phyloP scores from a whole-genome alignment of 2,329 filamentous ascomycete genomes.

The Alternaria sp. region DNA sequence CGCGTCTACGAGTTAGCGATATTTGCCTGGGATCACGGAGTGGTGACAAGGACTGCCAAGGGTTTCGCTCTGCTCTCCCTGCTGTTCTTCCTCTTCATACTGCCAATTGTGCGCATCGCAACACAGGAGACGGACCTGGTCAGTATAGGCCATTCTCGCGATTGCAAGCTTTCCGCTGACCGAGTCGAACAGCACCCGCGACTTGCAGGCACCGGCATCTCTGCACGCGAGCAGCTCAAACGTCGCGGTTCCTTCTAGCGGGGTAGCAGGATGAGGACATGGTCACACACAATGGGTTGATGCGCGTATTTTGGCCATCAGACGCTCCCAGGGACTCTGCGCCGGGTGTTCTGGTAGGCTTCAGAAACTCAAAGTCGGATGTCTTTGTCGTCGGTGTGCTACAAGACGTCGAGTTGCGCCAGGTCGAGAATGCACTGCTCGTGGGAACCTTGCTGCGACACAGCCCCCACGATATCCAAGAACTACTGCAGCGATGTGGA shows the following conservation, averaged over 20 bases:
- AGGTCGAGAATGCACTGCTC: conserved; percentile 87
- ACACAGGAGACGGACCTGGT: conserved; percentile 81
- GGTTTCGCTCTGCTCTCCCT: conserved; percentile 83
- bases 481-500: conserved; percentile 86
- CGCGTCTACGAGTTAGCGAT: conserved; percentile 95
- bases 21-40: conserved; percentile 98
- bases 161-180: neutral
- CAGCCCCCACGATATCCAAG: conserved; percentile 78
- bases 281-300: conserved; percentile 79
- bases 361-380: conserved; percentile 91
- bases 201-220: conserved; percentile 79
- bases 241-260: conserved; percentile 90
- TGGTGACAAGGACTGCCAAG: conserved; percentile 86
- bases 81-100: conserved; percentile 82
- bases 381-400: conserved; percentile 89
- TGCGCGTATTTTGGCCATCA: conserved; percentile 98
- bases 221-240: conserved; percentile 92
- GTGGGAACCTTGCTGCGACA: conserved; percentile 84
- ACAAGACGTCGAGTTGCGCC: conserved; percentile 76
- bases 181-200: conserved; percentile 75
- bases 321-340: conserved; percentile 77
- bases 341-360: conserved; percentile 90
- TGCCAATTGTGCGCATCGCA: conserved; percentile 86
- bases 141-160: conserved; percentile 49
- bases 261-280: conserved; percentile 65